Percentiles rank a stretch among this genome's conserved stretches.
phyloP scores from a whole-genome alignment of 2,329 filamentous ascomycete species.

The Neophaeococcomyces mojaviensis region DNA sequence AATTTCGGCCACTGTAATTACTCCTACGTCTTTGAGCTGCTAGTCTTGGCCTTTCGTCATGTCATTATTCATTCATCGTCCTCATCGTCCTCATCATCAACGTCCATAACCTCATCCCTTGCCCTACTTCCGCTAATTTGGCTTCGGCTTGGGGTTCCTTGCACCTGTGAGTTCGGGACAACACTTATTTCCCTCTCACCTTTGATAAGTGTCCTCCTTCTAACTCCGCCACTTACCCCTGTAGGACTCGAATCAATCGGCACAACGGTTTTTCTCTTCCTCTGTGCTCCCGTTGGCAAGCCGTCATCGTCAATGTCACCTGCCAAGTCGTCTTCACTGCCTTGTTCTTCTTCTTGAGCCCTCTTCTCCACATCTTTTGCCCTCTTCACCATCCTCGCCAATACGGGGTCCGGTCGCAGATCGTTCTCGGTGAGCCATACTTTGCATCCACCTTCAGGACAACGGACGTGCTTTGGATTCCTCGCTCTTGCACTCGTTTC shows the following conservation, averaged over 20 bases:
- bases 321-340: slow-evolving; percentile 21
- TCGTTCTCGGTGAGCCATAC: slow-evolving; percentile 30
- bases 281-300: slow-evolving; percentile 17
- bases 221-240: not conserved
- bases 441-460: slow-evolving; percentile 35
- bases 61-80: slow-evolving; percentile 3
- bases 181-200: slow-evolving; percentile 5
- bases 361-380: slow-evolving; percentile 22
- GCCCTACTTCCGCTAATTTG: not conserved
- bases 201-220: slow-evolving; percentile 3
- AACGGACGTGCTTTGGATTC: slow-evolving; percentile 14
- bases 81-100: slow-evolving; percentile 3
- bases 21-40: too few relatives aligned
- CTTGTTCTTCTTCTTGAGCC: slow-evolving; percentile 24
- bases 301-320: slow-evolving; percentile 19
- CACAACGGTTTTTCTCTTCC: slow-evolving; percentile 10
- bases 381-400: slow-evolving; percentile 33
- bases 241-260: slow-evolving; percentile 15
- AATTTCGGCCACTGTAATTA: too few relatives aligned
- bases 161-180: slow-evolving; percentile 6
- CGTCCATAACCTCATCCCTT: not conserved
- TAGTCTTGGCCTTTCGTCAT: not conserved
- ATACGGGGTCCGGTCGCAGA: slow-evolving; percentile 33
- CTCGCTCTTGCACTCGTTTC: not conserved
- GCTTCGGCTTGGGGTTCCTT: not conserved